A percentile compares a stretch with the other conserved stretches of the same genome.
Conservation (phyloP, 441 rosid species). For the Eutrema salsugineum region DNA sequence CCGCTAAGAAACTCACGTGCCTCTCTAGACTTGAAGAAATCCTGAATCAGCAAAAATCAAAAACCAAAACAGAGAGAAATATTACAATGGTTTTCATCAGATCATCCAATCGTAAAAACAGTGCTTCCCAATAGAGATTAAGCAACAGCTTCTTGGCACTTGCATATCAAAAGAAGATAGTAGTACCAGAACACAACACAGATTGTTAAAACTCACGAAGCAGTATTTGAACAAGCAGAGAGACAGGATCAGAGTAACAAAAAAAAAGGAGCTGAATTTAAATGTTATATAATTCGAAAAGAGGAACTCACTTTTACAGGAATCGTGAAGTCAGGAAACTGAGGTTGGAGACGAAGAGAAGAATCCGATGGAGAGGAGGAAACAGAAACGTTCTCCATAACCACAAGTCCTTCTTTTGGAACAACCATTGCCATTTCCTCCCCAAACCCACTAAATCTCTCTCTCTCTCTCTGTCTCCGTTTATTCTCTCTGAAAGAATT, state of each 20-base stretch:
- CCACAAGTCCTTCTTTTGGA: slow-evolving; percentile 54
- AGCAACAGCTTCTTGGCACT: not conserved
- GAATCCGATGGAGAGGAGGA: slow-evolving; percentile 26
- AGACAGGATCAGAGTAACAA: not conserved
- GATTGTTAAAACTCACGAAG: not conserved
- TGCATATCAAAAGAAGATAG: not conserved
- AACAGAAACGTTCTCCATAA: slow-evolving; percentile 43
- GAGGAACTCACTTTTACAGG: slow-evolving; percentile 43
- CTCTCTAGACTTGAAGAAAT: slow-evolving; percentile 65
- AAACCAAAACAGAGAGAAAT: slow-evolving; percentile 1
- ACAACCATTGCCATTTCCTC: slow-evolving; percentile 48
- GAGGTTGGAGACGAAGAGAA: slow-evolving; percentile 55
- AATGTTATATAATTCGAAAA: not conserved
- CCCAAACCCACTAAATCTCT: slow-evolving; percentile 41
- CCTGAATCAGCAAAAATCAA: slow-evolving; percentile 43
- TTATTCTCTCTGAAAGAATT: slow-evolving; percentile 12
- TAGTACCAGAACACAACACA: not conserved
- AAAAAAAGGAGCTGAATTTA: not conserved
- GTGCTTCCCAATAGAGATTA: not conserved
- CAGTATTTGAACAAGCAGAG: not conserved
- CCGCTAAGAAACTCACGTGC: slow-evolving; percentile 91
- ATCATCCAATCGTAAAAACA: not conserved
- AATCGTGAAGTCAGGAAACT: slow-evolving; percentile 51
- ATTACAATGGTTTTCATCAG: not conserved
- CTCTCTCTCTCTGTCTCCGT: slow-evolving; percentile 38